These are phyloP conservation scores for Colletotrichum coccodes DNA, from an alignment of 2,329 filamentous ascomycete species.

Conservation along the genomic window DNA sequence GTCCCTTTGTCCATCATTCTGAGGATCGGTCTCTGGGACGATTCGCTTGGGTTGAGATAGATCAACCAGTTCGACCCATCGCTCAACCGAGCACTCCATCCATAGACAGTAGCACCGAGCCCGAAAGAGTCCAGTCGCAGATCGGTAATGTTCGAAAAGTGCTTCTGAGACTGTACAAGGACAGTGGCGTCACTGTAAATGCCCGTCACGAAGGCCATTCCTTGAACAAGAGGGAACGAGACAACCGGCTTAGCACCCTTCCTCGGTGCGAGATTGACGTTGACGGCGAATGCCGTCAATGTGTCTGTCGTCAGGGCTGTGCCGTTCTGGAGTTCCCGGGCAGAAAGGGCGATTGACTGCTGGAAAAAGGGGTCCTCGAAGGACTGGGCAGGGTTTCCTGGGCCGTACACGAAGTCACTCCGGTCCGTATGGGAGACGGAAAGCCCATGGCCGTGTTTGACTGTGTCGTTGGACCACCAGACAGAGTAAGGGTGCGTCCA, in stretches of 20 bases:
- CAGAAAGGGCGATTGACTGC: constrained; percentile 79
- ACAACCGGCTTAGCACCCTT: constrained; percentile 62
- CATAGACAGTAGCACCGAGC: constrained; percentile 65
- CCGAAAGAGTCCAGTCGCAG: constrained; percentile 4
- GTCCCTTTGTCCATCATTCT: neutral
- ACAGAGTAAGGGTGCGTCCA: constrained; percentile 78
- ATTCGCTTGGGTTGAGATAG: constrained; percentile 58
- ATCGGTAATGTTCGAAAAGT: constrained; percentile 70
- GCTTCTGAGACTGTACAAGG: constrained; percentile 72
- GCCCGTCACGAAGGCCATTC: constrained; percentile 81
- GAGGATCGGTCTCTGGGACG: constrained; percentile 58
- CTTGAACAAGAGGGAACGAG: constrained; percentile 80
- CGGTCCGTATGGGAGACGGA: constrained; percentile 74
- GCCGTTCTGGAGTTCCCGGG: constrained; percentile 68
- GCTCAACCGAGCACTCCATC: constrained; percentile 38
- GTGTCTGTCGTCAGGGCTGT: constrained; percentile 60
- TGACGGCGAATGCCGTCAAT: constrained; percentile 61
- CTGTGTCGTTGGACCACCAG: constrained; percentile 65
- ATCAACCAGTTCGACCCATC: constrained; percentile 19
- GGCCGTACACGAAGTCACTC: constrained; percentile 69
- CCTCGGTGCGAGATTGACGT: constrained; percentile 66
- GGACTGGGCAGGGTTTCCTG: constrained; percentile 70
- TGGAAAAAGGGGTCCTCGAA: constrained; percentile 48
- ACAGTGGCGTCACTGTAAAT: constrained; percentile 74
- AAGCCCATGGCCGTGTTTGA: constrained; percentile 65